Conservation (phyloP, 805 yeast species). For the Vanderwaltozyma polyspora region DNA sequence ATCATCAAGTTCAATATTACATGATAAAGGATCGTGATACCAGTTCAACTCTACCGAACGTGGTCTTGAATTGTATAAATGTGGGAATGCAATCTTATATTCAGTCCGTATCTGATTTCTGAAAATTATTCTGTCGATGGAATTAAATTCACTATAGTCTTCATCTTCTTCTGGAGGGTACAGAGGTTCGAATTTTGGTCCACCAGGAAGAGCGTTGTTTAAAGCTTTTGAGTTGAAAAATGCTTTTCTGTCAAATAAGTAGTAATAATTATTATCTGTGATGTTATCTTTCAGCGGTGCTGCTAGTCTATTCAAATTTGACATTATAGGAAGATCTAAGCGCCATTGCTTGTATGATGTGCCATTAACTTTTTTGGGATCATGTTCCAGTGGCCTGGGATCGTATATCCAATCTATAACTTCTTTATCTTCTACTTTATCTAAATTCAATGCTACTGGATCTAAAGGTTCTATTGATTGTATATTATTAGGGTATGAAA, state of each 20-base stretch:
- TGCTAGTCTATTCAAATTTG: conserved; percentile 54
- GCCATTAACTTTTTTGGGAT: conserved; percentile 48
- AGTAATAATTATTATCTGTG: conserved; percentile 47
- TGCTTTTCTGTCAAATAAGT: conserved; percentile 66
- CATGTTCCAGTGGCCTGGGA: conserved; percentile 57
- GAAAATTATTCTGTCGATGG: conserved; percentile 77
- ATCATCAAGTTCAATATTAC: conserved; percentile 32
- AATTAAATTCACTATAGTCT: conserved; percentile 82
- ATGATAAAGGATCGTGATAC: conserved; percentile 55
- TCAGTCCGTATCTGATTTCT: conserved; percentile 71
- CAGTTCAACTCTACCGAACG: conserved; percentile 48
- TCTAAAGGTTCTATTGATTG: conserved; percentile 63
- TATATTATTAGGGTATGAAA: conserved; percentile 70
- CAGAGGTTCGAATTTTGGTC: conserved; percentile 89
- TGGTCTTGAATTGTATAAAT: conserved; percentile 68
- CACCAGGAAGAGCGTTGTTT: conserved; percentile 82
- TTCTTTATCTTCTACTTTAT: conserved; percentile 47
- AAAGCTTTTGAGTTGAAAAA: conserved; percentile 87
- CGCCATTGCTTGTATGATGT: conserved; percentile 68
- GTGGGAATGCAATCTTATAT: conserved; percentile 78
- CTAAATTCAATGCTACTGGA: conserved; percentile 58
- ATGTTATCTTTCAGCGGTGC: conserved; percentile 58
- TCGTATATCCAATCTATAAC: conserved; percentile 76
- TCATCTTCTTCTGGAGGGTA: conserved; percentile 57
- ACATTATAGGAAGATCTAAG: conserved; percentile 48